Base-by-base conservation (phyloP, 768 basidiomycete species). In the Kwoniella sp. region DNA sequence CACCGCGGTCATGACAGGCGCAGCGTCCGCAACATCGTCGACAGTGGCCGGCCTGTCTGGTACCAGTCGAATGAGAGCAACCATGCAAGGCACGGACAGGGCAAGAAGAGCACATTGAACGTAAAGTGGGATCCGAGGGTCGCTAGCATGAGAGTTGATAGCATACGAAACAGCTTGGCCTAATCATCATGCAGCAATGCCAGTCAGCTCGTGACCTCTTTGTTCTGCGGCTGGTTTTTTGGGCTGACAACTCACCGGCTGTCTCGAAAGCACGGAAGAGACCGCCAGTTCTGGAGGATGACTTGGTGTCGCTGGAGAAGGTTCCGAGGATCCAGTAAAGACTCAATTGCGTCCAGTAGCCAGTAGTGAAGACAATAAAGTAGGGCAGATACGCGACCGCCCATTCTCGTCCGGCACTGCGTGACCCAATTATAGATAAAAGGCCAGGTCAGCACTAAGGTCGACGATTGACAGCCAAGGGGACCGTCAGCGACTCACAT, bases 91-190 rank as follows among this genome's bases (percentile, higher is more conserved):
- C 9, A 71, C 29, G 17, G 60, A 56, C n/a, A 60, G 23, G 28
- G 55, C 67, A 20, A 62, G 61, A n/a, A 71, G 17, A n/a, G 54
- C 66, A 28, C 34, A 55, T n/a, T 52, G 22, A 9, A 72, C 62
- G 28, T 66, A 72, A 26, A 72, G 45, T 0, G 67, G 65, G 29
- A 69, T 58, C 29, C 34, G 37, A 47, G 53, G 47, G 62, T 65
- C 62, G 26, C 52, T 52, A 3, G 50, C 41, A 38, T 64, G 58
- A 4, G 65, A 60, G 38, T 61, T 66, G 11, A 61, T 56, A 45
- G 54, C 60, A 34, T 67, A 67, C 17, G 66, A 62, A 8, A 67
- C 41, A 23, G 67, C 67, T 53, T 68, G 67, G 34, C 67, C 67
- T 37, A 13, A 37, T 37, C 34, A 13, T n/a, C n/a, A 37, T 5